phyloP scores from a whole-genome alignment of 768 basidiomycete genomes.

The Xanthoconium purpureum region DNA sequence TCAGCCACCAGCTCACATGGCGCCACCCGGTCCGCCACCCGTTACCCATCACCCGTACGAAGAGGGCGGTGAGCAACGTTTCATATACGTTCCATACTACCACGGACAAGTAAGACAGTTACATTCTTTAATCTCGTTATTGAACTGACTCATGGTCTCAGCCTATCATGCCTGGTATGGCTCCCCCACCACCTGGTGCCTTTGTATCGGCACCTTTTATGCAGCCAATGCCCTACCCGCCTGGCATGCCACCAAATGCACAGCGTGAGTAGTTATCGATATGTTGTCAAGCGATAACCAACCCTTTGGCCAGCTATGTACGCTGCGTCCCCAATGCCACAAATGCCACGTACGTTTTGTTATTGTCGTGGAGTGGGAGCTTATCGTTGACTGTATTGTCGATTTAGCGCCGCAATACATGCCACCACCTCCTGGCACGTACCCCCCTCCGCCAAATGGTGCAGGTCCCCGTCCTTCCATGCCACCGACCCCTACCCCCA shows the following conservation, averaged over 20 bases:
- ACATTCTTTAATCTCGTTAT: not conserved
- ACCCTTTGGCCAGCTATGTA: constrained; percentile 63
- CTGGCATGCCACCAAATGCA: constrained; percentile 76
- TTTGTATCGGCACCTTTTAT: constrained; percentile 82
- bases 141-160: constrained; percentile 24
- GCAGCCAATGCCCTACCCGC: constrained; percentile 83
- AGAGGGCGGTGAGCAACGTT: constrained; percentile 71
- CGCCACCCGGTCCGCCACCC: constrained; percentile 62
- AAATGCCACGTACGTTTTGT: constrained; percentile 74
- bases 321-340: constrained; percentile 73
- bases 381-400: constrained; percentile 5
- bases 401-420: constrained; percentile 69
- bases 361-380: not conserved
- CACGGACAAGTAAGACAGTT: constrained; percentile 60
- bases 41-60: constrained; percentile 77
- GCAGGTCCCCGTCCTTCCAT: constrained; percentile 79
- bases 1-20: constrained; percentile 66
- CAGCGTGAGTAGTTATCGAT: constrained; percentile 27
- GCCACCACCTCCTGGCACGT: constrained; percentile 73
- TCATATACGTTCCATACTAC: constrained; percentile 80
- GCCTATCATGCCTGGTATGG: constrained; percentile 87
- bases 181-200: constrained; percentile 72
- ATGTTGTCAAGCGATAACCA: not conserved
- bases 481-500: constrained; percentile 88
- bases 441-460: constrained; percentile 76